Percentiles rank a stretch among this genome's conserved stretches.
phyloP scores from a whole-genome alignment of 257 asterid genomes.

The Nicotiana otophora region DNA sequence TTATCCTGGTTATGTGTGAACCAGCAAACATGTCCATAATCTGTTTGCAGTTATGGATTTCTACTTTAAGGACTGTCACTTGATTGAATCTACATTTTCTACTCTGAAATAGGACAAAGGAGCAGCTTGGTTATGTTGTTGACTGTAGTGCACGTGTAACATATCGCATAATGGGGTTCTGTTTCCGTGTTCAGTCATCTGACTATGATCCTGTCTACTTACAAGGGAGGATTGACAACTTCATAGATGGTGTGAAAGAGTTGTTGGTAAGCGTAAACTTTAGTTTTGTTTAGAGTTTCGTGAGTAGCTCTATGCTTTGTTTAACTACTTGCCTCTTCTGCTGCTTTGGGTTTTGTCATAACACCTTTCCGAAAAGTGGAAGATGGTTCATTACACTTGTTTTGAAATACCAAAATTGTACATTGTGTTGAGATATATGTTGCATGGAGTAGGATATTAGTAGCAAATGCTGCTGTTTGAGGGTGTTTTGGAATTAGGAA shows the following conservation, averaged over 20 bases:
- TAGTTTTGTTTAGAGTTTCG: not conserved
- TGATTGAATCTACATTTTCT: constrained; percentile 6
- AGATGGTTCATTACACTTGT: not conserved
- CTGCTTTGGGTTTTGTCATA: not conserved
- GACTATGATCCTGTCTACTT: constrained; percentile 75
- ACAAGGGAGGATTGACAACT: constrained; percentile 80
- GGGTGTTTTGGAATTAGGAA: not conserved
- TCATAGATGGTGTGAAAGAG: constrained; percentile 66
- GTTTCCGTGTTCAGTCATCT: constrained; percentile 92
- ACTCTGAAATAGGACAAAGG: constrained; percentile 68
- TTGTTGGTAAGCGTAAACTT: constrained; percentile 55
- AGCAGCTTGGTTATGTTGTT: constrained; percentile 96
- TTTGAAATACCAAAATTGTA: not conserved
- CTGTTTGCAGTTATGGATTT: not conserved
- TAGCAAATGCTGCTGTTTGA: not conserved
- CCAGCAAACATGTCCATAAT: not conserved
- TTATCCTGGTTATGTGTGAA: not conserved
- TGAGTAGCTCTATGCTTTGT: not conserved
- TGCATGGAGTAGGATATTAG: not conserved
- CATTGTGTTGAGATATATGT: not conserved
- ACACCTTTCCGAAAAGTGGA: not conserved
- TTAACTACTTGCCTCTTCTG: not conserved
- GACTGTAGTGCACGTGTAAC: constrained; percentile 87
- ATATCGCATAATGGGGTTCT: constrained; percentile 77
- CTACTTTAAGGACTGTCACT: not conserved